Base-by-base conservation (phyloP, 768 basidiomycete species). In the Butyriboletus loyo region DNA sequence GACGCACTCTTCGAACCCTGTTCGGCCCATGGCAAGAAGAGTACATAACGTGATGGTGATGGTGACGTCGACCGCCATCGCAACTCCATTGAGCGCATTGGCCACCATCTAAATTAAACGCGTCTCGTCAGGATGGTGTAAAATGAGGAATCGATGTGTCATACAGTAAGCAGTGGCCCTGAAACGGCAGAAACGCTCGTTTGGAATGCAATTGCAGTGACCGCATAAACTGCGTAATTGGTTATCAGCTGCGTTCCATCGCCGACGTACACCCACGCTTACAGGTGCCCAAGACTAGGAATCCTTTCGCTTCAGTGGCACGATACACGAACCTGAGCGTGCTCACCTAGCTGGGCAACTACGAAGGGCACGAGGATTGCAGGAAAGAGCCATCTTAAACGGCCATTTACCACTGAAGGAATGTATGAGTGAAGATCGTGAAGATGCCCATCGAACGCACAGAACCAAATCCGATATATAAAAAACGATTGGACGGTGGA, bases 21-120 rank as follows among this genome's bases (percentile, higher is more conserved):
- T 64, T 41, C 65, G 64, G n/a, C 65, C 65, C 46, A 51, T 50
- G 34, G 35, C 46, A 10, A 65, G 64, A 35, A 65, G 64, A 8
- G 50, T 54, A 10, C 64, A 64, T 21, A 64, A 22, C 8, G 32
- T n/a, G 46, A 64, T 43, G 36, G 65, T 64, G 45, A 65, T 61
- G 7, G 44, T 36, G 39, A 66, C 32, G 13, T 57, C 56, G 40
- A 65, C 59, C 7, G 46, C 58, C 31, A 25, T 58, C 7, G 59
- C 59, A 42, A 19, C 19, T 11, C 62, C 56, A 14, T 56, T 52
- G 15, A 58, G 32, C 14, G 56, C 52, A 21, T 55, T 53, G 22
- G 54, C 54, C 21, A 46, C 36, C n/a, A 39, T 57, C 64, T 64
- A 49, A 28, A 52, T 60, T 64, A 49, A 28, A 52, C 22, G 24